Conservation (phyloP, 805 yeast species). For the Yarrowia osloensis region DNA sequence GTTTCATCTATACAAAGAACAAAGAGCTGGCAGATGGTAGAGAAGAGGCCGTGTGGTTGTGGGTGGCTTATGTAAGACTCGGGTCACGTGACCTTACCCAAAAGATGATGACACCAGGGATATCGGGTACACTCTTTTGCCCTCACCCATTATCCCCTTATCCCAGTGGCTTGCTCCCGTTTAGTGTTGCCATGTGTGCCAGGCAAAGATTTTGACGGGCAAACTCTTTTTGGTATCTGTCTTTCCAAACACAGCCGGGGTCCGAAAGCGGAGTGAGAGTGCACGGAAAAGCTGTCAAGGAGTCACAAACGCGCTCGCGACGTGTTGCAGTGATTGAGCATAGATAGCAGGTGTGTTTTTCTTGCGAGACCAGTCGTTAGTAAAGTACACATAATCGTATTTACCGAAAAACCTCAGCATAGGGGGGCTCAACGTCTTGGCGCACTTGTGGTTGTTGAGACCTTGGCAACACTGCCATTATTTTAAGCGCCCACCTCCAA, state of each 20-base stretch:
- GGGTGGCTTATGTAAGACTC: background rate
- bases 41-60: too few species aligned
- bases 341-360: too few species aligned
- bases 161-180: background rate
- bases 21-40: background rate
- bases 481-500: background rate
- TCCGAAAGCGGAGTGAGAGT: background rate
- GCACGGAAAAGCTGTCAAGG: too few species aligned
- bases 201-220: background rate
- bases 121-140: too few species aligned
- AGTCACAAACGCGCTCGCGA: background rate
- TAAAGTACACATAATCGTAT: too few species aligned
- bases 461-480: background rate
- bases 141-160: background rate
- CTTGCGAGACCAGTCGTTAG: too few species aligned
- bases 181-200: background rate
- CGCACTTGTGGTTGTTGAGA: background rate
- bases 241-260: background rate
- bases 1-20: background rate
- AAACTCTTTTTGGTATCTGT: background rate
- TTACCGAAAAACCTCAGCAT: too few species aligned
- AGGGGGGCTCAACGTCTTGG: too few species aligned
- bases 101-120: too few species aligned
- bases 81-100: background rate
- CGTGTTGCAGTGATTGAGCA: too few species aligned